Percentiles rank a stretch among this genome's conserved stretches.
Conservation (phyloP, 306 rosid species). For the Trifolium dubium region DNA sequence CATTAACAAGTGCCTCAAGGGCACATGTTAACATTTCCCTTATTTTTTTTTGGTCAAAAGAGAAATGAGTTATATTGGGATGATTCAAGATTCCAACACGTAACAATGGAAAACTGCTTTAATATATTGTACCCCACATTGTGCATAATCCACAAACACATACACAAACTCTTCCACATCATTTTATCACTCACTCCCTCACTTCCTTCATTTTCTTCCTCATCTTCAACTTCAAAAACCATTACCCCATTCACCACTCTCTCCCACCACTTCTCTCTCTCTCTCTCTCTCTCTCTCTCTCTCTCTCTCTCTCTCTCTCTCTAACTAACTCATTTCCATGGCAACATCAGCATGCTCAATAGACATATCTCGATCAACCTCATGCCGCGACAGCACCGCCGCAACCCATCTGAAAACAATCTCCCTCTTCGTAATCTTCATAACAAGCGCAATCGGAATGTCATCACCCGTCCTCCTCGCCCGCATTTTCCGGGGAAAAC, state of each 20-base stretch:
- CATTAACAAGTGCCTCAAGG: no score
- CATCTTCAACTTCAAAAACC: slow-evolving; percentile 20
- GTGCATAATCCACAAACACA: slow-evolving; percentile 8
- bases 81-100: slow-evolving; percentile 30
- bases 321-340: slow-evolving; percentile 30
- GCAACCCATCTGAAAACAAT: slow-evolving; percentile 66
- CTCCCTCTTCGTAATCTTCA: slow-evolving; percentile 75
- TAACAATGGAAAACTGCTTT: not conserved
- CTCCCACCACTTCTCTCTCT: not conserved
- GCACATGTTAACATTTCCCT: no score
- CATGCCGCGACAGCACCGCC: slow-evolving; percentile 69
- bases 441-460: slow-evolving; percentile 76
- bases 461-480: slow-evolving; percentile 75
- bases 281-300: no score
- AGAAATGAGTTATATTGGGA: not conserved
- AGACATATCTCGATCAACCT: slow-evolving; percentile 50
- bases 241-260: not conserved
- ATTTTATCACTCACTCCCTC: slow-evolving; percentile 24
- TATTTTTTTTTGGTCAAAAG: no score
- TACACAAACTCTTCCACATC: slow-evolving; percentile 21
- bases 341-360: slow-evolving; percentile 47
- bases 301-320: not conserved
- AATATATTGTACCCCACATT: not conserved
- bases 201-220: not conserved
- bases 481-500: slow-evolving; percentile 74